Conservation (phyloP, 495 filamentous ascomycete species). For the Aspergillus leporis region DNA sequence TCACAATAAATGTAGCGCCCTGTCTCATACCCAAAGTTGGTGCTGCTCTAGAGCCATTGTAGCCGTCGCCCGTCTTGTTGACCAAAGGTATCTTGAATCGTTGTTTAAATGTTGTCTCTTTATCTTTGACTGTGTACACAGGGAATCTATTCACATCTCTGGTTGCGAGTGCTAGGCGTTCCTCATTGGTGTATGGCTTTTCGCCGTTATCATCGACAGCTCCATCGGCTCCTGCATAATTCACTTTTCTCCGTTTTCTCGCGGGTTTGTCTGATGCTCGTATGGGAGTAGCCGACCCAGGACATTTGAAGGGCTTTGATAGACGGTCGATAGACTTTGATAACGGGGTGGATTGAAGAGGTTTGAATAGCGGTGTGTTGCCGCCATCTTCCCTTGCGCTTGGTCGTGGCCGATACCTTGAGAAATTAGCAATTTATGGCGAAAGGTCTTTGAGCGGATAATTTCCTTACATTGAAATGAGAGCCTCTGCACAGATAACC, state of each 20-base stretch:
- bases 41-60: slow-evolving; percentile 75
- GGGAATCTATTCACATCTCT: slow-evolving; percentile 88
- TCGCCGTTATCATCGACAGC: slow-evolving; percentile 63
- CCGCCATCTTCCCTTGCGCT: slow-evolving; percentile 29
- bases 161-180: slow-evolving; percentile 81
- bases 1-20: slow-evolving; percentile 83
- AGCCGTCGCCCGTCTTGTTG: slow-evolving; percentile 71
- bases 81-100: slow-evolving; percentile 85
- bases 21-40: slow-evolving; percentile 84
- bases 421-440: slow-evolving; percentile 1
- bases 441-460: background rate
- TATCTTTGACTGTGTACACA: slow-evolving; percentile 87
- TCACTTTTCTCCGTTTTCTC: slow-evolving; percentile 85
- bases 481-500: background rate
- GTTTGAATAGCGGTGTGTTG: slow-evolving; percentile 40
- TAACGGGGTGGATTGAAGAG: slow-evolving; percentile 31
- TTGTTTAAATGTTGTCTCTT: slow-evolving; percentile 74
- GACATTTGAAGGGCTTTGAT: slow-evolving; percentile 88
- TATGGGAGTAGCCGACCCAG: slow-evolving; percentile 71
- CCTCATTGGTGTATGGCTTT: slow-evolving; percentile 85
- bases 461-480: slow-evolving; percentile 20
- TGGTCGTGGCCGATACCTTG: slow-evolving; percentile 48
- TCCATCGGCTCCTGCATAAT: slow-evolving; percentile 82
- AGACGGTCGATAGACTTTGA: slow-evolving; percentile 68
- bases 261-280: slow-evolving; percentile 78